Percentiles rank a stretch among this genome's conserved stretches.
These are phyloP conservation scores for Talaromyces sp. DNA, from an alignment of 2,329 filamentous ascomycete genomes.

Conservation along the genomic window DNA sequence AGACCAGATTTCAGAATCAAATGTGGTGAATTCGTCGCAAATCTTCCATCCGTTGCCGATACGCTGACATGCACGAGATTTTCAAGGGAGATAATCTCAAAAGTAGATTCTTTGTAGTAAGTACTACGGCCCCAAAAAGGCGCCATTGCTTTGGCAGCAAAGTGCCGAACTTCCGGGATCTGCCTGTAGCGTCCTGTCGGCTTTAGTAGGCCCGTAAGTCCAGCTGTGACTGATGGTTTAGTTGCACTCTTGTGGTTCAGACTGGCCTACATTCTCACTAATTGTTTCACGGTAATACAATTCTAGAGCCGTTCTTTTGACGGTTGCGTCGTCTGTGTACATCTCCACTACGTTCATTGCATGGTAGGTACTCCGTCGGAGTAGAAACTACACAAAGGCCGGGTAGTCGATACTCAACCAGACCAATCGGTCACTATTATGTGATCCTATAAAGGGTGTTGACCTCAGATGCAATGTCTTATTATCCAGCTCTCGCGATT, in stretches of 20 bases:
- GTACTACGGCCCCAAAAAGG: not conserved
- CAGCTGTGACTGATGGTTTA: not conserved
- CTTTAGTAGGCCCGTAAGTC: not conserved
- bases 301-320: not conserved
- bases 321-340: not conserved
- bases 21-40: not conserved
- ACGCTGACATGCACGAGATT: not conserved
- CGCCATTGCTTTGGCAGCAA: not conserved
- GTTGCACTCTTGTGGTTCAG: too few relatives aligned
- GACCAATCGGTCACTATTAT: not conserved
- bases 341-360: not conserved
- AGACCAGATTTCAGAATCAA: not conserved
- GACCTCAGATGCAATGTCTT: not conserved
- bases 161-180: not conserved
- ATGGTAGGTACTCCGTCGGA: not conserved
- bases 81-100: not conserved
- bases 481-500: not conserved
- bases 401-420: not conserved
- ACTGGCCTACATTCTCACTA: too few relatives aligned
- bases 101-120: not conserved
- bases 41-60: not conserved
- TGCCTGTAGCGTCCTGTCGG: not conserved
- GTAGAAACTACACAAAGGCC: not conserved
- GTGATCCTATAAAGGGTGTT: not conserved
- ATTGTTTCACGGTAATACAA: too few relatives aligned